A percentile compares a stretch with the other conserved stretches of the same genome.
phyloP scores from a whole-genome alignment of 2,329 filamentous ascomycete species.

The Verticillium zaregamsianum region DNA sequence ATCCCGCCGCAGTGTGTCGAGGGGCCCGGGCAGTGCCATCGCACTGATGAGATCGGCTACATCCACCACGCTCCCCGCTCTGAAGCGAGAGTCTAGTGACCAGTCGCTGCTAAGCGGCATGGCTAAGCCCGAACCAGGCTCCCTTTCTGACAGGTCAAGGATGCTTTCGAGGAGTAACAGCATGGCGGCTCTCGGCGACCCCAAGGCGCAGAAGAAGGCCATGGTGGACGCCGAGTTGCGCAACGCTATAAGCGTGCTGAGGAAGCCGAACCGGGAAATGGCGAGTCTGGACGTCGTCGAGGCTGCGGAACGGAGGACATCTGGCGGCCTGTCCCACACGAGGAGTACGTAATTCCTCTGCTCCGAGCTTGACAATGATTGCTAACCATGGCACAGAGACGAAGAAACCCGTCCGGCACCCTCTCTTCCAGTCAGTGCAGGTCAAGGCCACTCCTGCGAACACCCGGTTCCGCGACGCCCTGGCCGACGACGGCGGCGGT shows the following conservation, averaged over 20 bases:
- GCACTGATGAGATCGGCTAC: constrained; percentile 67
- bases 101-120: constrained; percentile 44
- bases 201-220: constrained; percentile 61
- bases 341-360: constrained; percentile 39
- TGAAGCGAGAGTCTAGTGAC: constrained; percentile 70
- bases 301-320: constrained; percentile 58
- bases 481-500: constrained; percentile 25
- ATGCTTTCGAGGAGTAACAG: constrained; percentile 37
- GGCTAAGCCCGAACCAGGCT: constrained; percentile 35
- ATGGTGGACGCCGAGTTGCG: constrained; percentile 65
- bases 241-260: constrained; percentile 68
- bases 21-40: constrained; percentile 53
- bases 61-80: constrained; percentile 51
- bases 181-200: constrained; percentile 46
- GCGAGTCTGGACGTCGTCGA: constrained; percentile 65
- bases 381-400: constrained; percentile 39
- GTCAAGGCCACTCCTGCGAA: constrained; percentile 57
- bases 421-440: constrained; percentile 34
- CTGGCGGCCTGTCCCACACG: constrained; percentile 38
- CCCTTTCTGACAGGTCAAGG: constrained; percentile 36
- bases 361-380: not conserved
- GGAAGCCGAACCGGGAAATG: constrained; percentile 70
- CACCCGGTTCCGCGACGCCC: constrained; percentile 48
- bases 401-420: constrained; percentile 43
- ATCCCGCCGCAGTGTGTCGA: constrained; percentile 48